Base-by-base conservation (phyloP, 441 rosid genomes). In the Pelargonium fulgidum region DNA sequence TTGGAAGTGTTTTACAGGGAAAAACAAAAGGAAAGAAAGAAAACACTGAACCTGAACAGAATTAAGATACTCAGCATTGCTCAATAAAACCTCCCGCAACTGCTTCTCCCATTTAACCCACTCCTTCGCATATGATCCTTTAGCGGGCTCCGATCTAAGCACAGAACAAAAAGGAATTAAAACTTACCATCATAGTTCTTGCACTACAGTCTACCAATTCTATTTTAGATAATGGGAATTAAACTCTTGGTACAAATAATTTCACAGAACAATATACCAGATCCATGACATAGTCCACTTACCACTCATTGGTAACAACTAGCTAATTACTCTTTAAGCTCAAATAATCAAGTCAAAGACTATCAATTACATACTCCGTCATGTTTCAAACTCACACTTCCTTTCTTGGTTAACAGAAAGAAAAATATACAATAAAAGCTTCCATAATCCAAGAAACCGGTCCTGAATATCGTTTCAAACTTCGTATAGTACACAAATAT, bases 41-140 rank as follows among this genome's bases (percentile, higher is more conserved):
- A 20, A 45, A 14, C 26, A 13, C 5, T n/a, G 58, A 50, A 50
- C 97, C 97, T 91, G 99, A 77, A 91, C 69, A 81, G 87, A 86
- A 71, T 77, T 82, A 26, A 93, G 76, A 82, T 87, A 85, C 71
- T 91, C 83, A 12, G 89, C 78, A 78, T 86, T 72, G 76, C 76
- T 79, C 24, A 45, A 56, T 64, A 93, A 68, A 72, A 75, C 76
- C 58, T 82, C 81, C 3, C 91, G 84, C 75, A 89, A 72, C 66
- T 77, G 81, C 71, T 84, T 87, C 83, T 93, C 99, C 99, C 97
- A 93, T 72, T 85, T 84, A 62, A 75, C 74, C 96, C 97, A 93
- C 73, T 90, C 93, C 68, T 72, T 79, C 66, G 81, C 84, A 76
- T 87, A 91, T 50, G 96, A 67, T 67, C 97, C 99, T 76, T 91